Conservation (phyloP, 441 rosid species). For the Populus hybrid region DNA sequence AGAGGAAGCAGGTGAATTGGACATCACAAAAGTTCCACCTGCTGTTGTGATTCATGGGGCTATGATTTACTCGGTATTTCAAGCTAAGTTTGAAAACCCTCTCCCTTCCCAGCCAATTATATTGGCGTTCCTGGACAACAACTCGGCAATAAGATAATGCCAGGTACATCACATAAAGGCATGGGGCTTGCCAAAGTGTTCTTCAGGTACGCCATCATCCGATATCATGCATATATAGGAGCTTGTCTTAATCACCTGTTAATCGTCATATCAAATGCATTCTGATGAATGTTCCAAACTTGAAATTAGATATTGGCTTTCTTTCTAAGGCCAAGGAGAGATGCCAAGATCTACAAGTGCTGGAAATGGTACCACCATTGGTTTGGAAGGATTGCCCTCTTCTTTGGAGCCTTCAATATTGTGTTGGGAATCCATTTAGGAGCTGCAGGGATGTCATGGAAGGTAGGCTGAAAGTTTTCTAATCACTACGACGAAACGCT, state of each 20-base stretch:
- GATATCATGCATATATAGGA: background rate
- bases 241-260: background rate
- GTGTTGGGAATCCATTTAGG: constrained; percentile 63
- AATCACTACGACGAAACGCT: constrained; percentile 45
- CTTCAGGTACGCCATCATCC: constrained; percentile 59
- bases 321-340: constrained; percentile 71
- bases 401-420: constrained; percentile 73
- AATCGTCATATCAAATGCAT: too few species aligned
- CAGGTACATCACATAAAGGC: constrained; percentile 66
- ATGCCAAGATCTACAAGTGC: constrained; percentile 61
- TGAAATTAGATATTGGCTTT: constrained; percentile 64
- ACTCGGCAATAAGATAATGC: constrained; percentile 54
- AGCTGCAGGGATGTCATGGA: constrained; percentile 56
- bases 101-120: constrained; percentile 58
- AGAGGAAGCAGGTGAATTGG: constrained; percentile 73
- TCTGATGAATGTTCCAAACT: background rate
- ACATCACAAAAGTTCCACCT: constrained; percentile 66
- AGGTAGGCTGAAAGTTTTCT: constrained; percentile 55
- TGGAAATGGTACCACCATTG: constrained; percentile 94
- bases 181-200: constrained; percentile 48
- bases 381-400: constrained; percentile 74
- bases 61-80: constrained; percentile 73
- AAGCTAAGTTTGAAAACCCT: constrained; percentile 49
- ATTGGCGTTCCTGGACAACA: constrained; percentile 73
- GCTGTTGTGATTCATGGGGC: constrained; percentile 77